These are phyloP conservation scores for Nectriaceae sp. DNA, from an alignment of 2,329 filamentous ascomycete genomes.

Conservation along the genomic window DNA sequence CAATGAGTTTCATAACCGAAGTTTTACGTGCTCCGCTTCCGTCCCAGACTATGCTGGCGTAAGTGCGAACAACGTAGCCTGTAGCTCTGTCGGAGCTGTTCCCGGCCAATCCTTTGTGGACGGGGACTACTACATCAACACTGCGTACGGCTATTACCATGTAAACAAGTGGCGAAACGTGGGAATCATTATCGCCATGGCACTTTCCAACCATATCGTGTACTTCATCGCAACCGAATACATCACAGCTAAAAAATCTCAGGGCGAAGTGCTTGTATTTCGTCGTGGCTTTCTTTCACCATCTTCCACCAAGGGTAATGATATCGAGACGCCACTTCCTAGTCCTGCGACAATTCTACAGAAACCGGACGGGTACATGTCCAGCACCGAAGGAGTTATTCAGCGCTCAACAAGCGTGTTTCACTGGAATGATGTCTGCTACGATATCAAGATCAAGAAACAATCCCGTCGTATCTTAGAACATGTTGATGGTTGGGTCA, in stretches of 20 bases:
- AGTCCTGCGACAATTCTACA: background rate
- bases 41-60: slow-evolving; percentile 30
- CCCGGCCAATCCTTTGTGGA: slow-evolving; percentile 45
- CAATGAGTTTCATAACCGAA: slow-evolving; percentile 59
- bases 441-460: slow-evolving; percentile 70
- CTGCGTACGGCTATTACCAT: slow-evolving; percentile 45
- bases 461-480: slow-evolving; percentile 73
- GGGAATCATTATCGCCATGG: slow-evolving; percentile 56
- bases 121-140: slow-evolving; percentile 48
- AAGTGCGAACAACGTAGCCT: slow-evolving; percentile 38
- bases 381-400: slow-evolving; percentile 17
- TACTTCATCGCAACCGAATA: slow-evolving; percentile 47
- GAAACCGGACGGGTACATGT: background rate
- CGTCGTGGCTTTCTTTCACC: slow-evolving; percentile 39
- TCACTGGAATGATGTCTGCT: slow-evolving; percentile 80
- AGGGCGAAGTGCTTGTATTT: slow-evolving; percentile 63
- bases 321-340: background rate
- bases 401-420: slow-evolving; percentile 69
- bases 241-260: slow-evolving; percentile 51
- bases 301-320: background rate
- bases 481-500: slow-evolving; percentile 85
- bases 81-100: slow-evolving; percentile 47
- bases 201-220: slow-evolving; percentile 33
- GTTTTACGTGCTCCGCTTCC: slow-evolving; percentile 32
- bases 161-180: slow-evolving; percentile 57